These are phyloP conservation scores for Leishmania lainsoni DNA, from an alignment of 208 protist species.

Conservation along the genomic window DNA sequence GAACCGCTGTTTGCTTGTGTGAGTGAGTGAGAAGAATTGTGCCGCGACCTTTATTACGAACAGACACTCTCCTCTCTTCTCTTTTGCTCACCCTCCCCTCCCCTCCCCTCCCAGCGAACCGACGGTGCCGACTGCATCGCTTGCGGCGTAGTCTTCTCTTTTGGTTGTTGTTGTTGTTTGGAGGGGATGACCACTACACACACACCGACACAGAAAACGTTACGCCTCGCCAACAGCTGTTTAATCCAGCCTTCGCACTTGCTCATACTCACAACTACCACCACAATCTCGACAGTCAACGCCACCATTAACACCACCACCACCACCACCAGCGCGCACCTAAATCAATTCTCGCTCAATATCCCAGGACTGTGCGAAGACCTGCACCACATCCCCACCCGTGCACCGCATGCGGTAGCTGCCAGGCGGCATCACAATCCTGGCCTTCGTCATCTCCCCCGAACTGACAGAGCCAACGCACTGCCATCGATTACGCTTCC, in stretches of 20 bases:
- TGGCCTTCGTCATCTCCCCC: constrained; percentile 39
- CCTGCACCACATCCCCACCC: constrained; percentile 48
- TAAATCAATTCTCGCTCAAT: constrained; percentile 69
- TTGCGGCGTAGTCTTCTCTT: not conserved
- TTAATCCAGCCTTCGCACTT: not conserved
- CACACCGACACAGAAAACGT: not conserved
- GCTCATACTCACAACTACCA: not conserved
- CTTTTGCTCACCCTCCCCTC: not conserved
- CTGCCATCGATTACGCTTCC: constrained; percentile 26
- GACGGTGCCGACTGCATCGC: not conserved
- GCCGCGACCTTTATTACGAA: not conserved
- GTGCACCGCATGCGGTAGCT: constrained; percentile 67
- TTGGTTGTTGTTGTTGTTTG: not conserved
- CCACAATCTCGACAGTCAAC: not conserved
- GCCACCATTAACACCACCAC: not conserved
- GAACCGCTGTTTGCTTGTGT: not conserved
- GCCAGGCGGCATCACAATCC: constrained; percentile 65
- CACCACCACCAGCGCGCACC: not conserved
- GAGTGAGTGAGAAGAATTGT: not conserved
- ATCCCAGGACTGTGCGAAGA: constrained; percentile 87
- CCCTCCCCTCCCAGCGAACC: not conserved
- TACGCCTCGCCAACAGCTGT: not conserved
- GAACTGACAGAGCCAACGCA: constrained; percentile 38
- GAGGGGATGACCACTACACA: not conserved
- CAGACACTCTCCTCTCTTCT: not conserved